These are phyloP conservation scores for Ophiostoma ulmi DNA, from an alignment of 2,329 filamentous ascomycete species.

Conservation along the genomic window DNA sequence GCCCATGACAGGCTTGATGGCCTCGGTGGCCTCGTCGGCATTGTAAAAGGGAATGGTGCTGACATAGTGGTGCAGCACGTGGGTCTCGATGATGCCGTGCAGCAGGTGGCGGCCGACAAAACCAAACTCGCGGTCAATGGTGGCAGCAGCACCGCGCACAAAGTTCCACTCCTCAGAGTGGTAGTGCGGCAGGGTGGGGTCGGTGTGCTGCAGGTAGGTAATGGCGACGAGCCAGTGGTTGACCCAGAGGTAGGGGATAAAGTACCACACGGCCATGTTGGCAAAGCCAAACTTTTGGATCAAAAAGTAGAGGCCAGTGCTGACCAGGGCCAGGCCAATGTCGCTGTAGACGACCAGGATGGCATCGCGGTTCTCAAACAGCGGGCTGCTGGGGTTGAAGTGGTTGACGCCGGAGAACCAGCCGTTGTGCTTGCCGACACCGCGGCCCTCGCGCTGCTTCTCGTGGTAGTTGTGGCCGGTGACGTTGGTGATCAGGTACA, in stretches of 20 bases:
- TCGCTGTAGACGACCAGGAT: slow-evolving; percentile 83
- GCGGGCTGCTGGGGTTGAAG: slow-evolving; percentile 79
- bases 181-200: slow-evolving; percentile 90
- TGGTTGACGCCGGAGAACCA: slow-evolving; percentile 81
- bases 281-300: slow-evolving; percentile 73
- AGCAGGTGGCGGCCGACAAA: slow-evolving; percentile 85
- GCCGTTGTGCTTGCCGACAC: slow-evolving; percentile 87
- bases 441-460: slow-evolving; percentile 85
- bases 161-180: slow-evolving; percentile 81
- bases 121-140: slow-evolving; percentile 93
- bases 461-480: slow-evolving; percentile 96
- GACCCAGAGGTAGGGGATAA: slow-evolving; percentile 91
- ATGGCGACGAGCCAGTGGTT: slow-evolving; percentile 99
- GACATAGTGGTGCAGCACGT: slow-evolving; percentile 95
- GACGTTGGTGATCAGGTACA: slow-evolving; percentile 86
- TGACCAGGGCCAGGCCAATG: slow-evolving; percentile 65
- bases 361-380: slow-evolving; percentile 89
- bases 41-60: slow-evolving; percentile 67
- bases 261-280: slow-evolving; percentile 93
- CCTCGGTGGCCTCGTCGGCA: slow-evolving; percentile 31
- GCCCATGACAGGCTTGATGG: slow-evolving; percentile 78
- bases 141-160: slow-evolving; percentile 84
- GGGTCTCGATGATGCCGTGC: slow-evolving; percentile 94
- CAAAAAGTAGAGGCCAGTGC: slow-evolving; percentile 59
- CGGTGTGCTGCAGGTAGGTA: slow-evolving; percentile 94